Percentiles rank a stretch among this genome's conserved stretches.
phyloP scores from a whole-genome alignment of 306 rosid genomes.

The Rubus idaeus region DNA sequence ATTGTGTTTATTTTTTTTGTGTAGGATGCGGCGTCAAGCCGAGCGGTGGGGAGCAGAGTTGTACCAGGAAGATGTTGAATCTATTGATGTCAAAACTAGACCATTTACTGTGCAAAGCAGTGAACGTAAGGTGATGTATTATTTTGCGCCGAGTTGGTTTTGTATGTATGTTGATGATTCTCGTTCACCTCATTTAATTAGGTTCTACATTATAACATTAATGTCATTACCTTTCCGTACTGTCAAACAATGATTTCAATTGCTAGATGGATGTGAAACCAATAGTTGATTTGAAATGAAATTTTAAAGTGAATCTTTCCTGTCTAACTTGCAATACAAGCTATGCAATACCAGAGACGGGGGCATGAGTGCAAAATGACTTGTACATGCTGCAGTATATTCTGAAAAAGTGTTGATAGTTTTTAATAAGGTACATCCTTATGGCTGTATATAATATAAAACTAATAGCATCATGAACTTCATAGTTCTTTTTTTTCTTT shows the following conservation, averaged over 20 bases:
- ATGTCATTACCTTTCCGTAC: not conserved
- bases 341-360: not conserved
- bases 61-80: conserved; percentile 90
- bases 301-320: not conserved
- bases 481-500: too few relatives aligned
- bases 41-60: conserved; percentile 98
- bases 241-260: not conserved
- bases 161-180: not conserved
- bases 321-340: not conserved
- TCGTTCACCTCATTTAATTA: not conserved
- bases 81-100: conserved; percentile 58
- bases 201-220: not conserved
- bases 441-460: not conserved
- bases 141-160: conserved; percentile 1
- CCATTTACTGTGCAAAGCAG: conserved; percentile 89
- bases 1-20: conserved; percentile 11
- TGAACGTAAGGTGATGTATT: conserved; percentile 88
- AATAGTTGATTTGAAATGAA: not conserved
- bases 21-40: conserved; percentile 66
- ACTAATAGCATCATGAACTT: not conserved
- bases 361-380: not conserved
- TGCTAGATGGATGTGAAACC: not conserved
- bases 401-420: not conserved
- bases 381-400: not conserved
- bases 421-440: not conserved